Percentiles rank a stretch among this genome's conserved stretches.
phyloP scores from a whole-genome alignment of 2,329 filamentous ascomycete species.

The Penicillium sumatraense region DNA sequence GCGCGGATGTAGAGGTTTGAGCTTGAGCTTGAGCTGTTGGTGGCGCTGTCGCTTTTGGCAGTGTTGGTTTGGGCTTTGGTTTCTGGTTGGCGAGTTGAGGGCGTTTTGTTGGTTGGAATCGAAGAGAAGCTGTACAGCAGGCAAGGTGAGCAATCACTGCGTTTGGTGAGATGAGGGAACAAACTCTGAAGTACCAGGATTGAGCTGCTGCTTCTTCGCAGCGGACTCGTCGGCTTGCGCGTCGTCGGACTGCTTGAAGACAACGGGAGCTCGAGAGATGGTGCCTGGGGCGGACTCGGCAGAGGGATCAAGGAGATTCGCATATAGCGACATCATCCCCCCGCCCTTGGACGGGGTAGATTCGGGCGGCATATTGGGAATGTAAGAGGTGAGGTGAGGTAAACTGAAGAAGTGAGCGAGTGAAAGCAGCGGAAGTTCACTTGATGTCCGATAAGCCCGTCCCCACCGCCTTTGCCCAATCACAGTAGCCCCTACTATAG shows the following conservation, averaged over 20 bases:
- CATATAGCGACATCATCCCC: constrained; percentile 74
- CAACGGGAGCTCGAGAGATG: constrained; percentile 76
- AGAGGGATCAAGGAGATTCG: constrained; percentile 72
- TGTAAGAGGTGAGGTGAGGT: constrained; percentile 16
- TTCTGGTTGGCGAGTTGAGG: constrained; percentile 68
- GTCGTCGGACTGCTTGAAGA: constrained; percentile 66
- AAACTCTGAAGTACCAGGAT: constrained; percentile 62
- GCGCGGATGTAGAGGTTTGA: constrained; percentile 31
- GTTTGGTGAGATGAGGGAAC: constrained; percentile 28
- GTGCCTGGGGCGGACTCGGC: constrained; percentile 57
- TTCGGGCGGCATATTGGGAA: constrained; percentile 41
- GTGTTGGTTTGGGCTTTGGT: constrained; percentile 64
- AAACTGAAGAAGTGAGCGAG: not conserved
- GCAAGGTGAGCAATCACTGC: constrained; percentile 15
- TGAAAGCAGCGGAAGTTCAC: not conserved
- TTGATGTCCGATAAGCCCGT: not conserved
- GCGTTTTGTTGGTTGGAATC: constrained; percentile 84
- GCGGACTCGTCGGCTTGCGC: constrained; percentile 53
- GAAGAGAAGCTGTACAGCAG: constrained; percentile 63
- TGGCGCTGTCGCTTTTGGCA: constrained; percentile 53
- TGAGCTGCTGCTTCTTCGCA: constrained; percentile 68
- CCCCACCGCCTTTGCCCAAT: no score
- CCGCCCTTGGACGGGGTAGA: constrained; percentile 41
- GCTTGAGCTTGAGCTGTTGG: constrained; percentile 34
- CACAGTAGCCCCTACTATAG: no score